These are phyloP conservation scores for Raphanus hybrid DNA, from an alignment of 441 rosid genomes.

Conservation along the genomic window DNA sequence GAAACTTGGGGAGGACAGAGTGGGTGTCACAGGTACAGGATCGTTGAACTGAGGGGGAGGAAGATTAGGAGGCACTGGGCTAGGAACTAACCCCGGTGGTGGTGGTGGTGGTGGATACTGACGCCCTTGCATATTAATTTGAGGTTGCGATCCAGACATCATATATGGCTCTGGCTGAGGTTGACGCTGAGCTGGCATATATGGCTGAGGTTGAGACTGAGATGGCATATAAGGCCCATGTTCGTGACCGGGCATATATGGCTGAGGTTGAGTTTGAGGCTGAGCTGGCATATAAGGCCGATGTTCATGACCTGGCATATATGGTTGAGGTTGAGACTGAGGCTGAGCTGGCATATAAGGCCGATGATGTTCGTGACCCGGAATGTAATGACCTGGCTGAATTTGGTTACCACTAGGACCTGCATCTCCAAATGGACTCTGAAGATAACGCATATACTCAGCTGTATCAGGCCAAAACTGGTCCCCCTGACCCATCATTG, in stretches of 20 bases:
- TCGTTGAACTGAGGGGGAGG: constrained; percentile 40
- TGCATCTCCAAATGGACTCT: constrained; percentile 50
- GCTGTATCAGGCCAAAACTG: constrained; percentile 55
- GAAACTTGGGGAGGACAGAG: constrained; percentile 45
- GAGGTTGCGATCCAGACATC: constrained; percentile 69
- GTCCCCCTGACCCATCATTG: constrained; percentile 53
- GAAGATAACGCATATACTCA: constrained; percentile 81
- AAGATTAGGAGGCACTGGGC: constrained; percentile 52
- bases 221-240: not conserved
- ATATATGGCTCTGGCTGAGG: constrained; percentile 29
- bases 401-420: constrained; percentile 57
- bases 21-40: constrained; percentile 35
- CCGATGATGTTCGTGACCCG: constrained; percentile 22
- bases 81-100: constrained; percentile 46
- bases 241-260: not conserved
- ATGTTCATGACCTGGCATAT: constrained; percentile 3
- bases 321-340: not conserved
- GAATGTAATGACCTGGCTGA: constrained; percentile 36
- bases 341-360: constrained; percentile 6
- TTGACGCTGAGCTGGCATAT: constrained; percentile 32
- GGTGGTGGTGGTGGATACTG: constrained; percentile 25
- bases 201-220: constrained; percentile 18
- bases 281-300: not conserved
- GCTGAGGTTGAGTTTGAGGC: not conserved
- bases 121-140: constrained; percentile 19